Conservation (phyloP, 768 basidiomycete genomes). For the Dioszegia aurantiaca region DNA sequence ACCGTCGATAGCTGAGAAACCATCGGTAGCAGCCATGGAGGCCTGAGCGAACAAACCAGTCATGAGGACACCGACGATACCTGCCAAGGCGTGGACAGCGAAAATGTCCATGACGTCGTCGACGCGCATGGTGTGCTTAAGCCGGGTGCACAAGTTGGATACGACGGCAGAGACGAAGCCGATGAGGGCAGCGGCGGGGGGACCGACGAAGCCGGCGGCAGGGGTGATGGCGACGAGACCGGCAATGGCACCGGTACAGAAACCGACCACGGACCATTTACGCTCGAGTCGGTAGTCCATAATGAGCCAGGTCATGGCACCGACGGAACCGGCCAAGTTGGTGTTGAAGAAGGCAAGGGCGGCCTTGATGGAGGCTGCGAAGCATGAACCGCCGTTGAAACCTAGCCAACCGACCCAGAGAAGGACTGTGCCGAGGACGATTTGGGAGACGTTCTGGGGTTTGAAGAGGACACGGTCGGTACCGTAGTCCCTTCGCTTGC, state of each 20-base stretch:
- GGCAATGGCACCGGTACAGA: slow-evolving; percentile 89
- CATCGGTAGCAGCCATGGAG: slow-evolving; percentile 76
- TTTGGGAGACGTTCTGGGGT: slow-evolving; percentile 84
- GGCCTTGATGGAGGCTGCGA: slow-evolving; percentile 83
- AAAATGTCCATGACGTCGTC: slow-evolving; percentile 68
- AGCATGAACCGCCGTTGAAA: slow-evolving; percentile 72
- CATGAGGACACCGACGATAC: slow-evolving; percentile 58
- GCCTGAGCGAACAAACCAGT: slow-evolving; percentile 81
- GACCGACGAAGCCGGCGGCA: slow-evolving; percentile 55
- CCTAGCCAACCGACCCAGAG: slow-evolving; percentile 86
- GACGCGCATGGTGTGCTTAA: slow-evolving; percentile 68
- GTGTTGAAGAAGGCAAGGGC: slow-evolving; percentile 87
- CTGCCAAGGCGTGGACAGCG: slow-evolving; percentile 57
- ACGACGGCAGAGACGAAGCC: slow-evolving; percentile 77
- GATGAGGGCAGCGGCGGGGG: slow-evolving; percentile 71
- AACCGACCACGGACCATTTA: slow-evolving; percentile 91
- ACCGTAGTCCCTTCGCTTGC: slow-evolving; percentile 85
- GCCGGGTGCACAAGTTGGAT: slow-evolving; percentile 93
- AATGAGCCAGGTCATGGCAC: slow-evolving; percentile 44
- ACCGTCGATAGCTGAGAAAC: slow-evolving; percentile 61
- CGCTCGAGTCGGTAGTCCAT: slow-evolving; percentile 84
- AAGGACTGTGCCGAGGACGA: slow-evolving; percentile 86
- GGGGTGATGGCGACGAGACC: slow-evolving; percentile 56
- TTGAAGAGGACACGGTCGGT: slow-evolving; percentile 87
- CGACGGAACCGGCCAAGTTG: slow-evolving; percentile 85